Evolutionary conservation across 768 basidiomycete species (phyloP).

Genomic region (Stropharia rugosoannulata): DNA sequence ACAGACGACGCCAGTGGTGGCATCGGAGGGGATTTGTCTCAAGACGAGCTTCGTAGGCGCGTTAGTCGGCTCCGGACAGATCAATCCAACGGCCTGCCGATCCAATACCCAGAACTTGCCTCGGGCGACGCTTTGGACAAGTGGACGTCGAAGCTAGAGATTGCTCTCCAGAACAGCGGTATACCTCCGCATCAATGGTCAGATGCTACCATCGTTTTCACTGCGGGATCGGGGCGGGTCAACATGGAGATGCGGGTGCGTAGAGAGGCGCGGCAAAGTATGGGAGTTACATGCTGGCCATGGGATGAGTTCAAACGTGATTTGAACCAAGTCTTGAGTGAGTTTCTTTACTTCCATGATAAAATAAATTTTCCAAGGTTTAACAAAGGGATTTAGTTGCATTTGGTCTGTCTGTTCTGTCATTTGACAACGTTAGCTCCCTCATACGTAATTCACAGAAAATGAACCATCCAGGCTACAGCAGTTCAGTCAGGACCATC

Average conservation of each 20-base stretch:
- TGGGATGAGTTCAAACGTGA: conserved; percentile 12
- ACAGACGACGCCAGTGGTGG: too few relatives aligned
- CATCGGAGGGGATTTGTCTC: not conserved
- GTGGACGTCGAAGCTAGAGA: conserved; percentile 10
- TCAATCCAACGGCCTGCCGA: not conserved
- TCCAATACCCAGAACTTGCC: not conserved
- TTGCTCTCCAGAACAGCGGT: not conserved
- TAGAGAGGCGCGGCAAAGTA: not conserved
- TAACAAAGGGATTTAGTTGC: not conserved
- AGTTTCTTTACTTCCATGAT: not conserved
- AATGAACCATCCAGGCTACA: not conserved
- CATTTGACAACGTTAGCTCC: not conserved
- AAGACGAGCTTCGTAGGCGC: conserved; percentile 6
- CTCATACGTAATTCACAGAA: not conserved
- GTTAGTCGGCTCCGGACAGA: conserved; percentile 8
- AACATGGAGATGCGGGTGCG: conserved; percentile 9
- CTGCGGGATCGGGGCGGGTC: conserved; percentile 1
- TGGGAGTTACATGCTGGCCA: not conserved
- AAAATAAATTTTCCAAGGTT: not conserved
- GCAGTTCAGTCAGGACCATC: conserved; percentile 9
- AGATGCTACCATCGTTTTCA: conserved; percentile 12
- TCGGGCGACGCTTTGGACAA: not conserved
- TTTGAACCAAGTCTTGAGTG: conserved; percentile 5
- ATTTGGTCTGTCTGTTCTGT: not conserved
- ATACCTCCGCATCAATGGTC: conserved; percentile 11